Conservation (phyloP, 352 stramenopile genomes). For the Phytophthora pseudosyringae region DNA sequence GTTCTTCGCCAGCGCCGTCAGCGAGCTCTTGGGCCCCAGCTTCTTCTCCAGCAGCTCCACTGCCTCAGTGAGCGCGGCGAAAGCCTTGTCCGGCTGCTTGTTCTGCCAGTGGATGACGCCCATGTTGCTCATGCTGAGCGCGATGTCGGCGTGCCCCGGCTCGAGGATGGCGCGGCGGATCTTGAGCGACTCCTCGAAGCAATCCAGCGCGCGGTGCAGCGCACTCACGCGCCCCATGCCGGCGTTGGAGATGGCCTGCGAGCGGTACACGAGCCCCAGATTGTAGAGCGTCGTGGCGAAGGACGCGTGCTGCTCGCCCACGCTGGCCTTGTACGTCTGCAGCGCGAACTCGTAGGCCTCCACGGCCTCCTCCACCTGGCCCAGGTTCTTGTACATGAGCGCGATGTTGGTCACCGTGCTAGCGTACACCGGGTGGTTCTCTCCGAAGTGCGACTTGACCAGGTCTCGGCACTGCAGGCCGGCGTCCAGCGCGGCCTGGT, state of each 20-base stretch:
- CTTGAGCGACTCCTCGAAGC: slow-evolving; percentile 82
- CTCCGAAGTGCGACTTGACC: slow-evolving; percentile 78
- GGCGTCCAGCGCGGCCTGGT: slow-evolving; percentile 66
- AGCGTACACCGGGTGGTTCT: slow-evolving; percentile 80
- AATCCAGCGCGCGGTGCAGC: slow-evolving; percentile 74
- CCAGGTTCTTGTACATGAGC: slow-evolving; percentile 90
- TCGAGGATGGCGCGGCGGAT: slow-evolving; percentile 75
- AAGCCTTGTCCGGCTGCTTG: slow-evolving; percentile 76
- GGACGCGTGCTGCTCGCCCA: slow-evolving; percentile 83
- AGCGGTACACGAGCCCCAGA: slow-evolving; percentile 76
- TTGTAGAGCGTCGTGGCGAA: slow-evolving; percentile 89
- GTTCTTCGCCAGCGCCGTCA: slow-evolving; percentile 85
- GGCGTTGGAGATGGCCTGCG: slow-evolving; percentile 55
- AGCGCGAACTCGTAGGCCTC: slow-evolving; percentile 85
- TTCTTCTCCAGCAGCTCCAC: slow-evolving; percentile 67
- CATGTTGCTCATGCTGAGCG: slow-evolving; percentile 83
- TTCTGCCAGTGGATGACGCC: slow-evolving; percentile 86
- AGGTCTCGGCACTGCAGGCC: slow-evolving; percentile 74
- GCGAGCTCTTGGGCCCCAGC: slow-evolving; percentile 55
- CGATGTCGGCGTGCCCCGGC: slow-evolving; percentile 77
- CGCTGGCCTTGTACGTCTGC: slow-evolving; percentile 80
- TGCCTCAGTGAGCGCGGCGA: slow-evolving; percentile 64
- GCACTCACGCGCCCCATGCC: slow-evolving; percentile 76
- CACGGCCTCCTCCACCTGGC: slow-evolving; percentile 75
- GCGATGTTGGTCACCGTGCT: slow-evolving; percentile 89